Evolutionary conservation across 129 eudicot genomes (phyloP).

Genomic region (Logfia minima): DNA sequence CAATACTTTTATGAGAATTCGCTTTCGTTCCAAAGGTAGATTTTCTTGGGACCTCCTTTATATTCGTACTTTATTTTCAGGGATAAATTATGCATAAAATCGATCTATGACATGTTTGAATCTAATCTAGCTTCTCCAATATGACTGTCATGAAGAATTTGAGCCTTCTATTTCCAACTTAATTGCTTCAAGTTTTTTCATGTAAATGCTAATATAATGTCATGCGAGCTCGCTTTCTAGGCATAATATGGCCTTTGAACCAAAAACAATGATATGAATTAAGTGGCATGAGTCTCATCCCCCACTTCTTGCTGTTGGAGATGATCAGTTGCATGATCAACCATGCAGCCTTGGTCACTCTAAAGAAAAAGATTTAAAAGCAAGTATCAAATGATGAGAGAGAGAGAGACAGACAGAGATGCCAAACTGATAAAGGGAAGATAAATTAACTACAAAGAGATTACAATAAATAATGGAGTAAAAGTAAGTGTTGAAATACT

Average conservation of each 20-base stretch:
- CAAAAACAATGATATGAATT: slow-evolving; percentile 31
- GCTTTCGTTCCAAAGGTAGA: slow-evolving; percentile 14
- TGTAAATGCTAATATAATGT: slow-evolving; percentile 23
- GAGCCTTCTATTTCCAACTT: slow-evolving; percentile 39
- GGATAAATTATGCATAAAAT: not conserved
- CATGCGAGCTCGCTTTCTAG: slow-evolving; percentile 20
- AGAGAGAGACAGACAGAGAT: slow-evolving; percentile 7
- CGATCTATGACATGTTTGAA: slow-evolving; percentile 8
- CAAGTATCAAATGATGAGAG: slow-evolving; percentile 46
- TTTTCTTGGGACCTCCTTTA: slow-evolving; percentile 12
- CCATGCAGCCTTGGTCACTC: slow-evolving; percentile 47
- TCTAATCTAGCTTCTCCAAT: slow-evolving; percentile 18
- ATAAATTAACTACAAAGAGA: slow-evolving; percentile 36
- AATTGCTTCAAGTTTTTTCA: slow-evolving; percentile 21
- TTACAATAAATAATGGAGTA: slow-evolving; percentile 47
- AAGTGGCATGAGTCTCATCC: slow-evolving; percentile 52
- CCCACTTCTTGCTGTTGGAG: slow-evolving; percentile 46
- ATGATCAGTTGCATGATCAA: slow-evolving; percentile 46
- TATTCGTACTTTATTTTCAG: slow-evolving; percentile 20
- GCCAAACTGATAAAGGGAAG: slow-evolving; percentile 36
- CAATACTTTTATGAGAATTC: slow-evolving; percentile 7
- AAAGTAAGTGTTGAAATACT: slow-evolving; percentile 45
- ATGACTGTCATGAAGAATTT: slow-evolving; percentile 31
- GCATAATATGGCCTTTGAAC: slow-evolving; percentile 33
- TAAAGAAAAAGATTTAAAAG: slow-evolving; percentile 35